Conservation (phyloP, 305 asterid species). For the Solanum hybrid region DNA sequence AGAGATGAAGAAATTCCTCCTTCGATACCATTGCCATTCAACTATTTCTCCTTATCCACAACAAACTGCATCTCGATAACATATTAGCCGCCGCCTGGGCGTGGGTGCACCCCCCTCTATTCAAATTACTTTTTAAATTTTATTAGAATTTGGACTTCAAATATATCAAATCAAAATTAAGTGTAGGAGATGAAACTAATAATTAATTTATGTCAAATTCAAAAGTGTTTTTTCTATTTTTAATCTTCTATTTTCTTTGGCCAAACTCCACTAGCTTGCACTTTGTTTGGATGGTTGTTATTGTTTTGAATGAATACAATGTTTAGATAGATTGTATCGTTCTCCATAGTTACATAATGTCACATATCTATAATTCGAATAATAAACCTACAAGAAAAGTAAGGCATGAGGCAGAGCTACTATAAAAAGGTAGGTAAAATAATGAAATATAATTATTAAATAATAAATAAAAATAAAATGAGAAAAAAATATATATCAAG, state of each 20-base stretch:
- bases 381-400: neutral
- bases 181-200: neutral
- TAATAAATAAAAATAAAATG: too few species aligned
- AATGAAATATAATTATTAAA: too few species aligned
- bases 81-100: neutral
- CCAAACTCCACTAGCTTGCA: neutral
- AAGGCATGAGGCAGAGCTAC: neutral
- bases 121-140: neutral
- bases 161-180: too few species aligned
- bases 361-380: neutral
- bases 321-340: neutral
- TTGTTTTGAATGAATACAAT: neutral
- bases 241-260: neutral
- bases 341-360: neutral
- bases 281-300: neutral
- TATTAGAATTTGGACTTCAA: neutral
- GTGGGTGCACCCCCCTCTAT: neutral
- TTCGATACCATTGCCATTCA: conserved; percentile 48
- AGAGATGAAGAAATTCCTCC: conserved; percentile 63
- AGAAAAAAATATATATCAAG: neutral
- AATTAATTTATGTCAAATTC: neutral
- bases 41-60: neutral
- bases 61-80: neutral
- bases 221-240: neutral
- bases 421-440: neutral